Percentiles rank a stretch among this genome's conserved stretches.
Conservation (phyloP, 768 basidiomycete species). For the Galerina marginata region DNA sequence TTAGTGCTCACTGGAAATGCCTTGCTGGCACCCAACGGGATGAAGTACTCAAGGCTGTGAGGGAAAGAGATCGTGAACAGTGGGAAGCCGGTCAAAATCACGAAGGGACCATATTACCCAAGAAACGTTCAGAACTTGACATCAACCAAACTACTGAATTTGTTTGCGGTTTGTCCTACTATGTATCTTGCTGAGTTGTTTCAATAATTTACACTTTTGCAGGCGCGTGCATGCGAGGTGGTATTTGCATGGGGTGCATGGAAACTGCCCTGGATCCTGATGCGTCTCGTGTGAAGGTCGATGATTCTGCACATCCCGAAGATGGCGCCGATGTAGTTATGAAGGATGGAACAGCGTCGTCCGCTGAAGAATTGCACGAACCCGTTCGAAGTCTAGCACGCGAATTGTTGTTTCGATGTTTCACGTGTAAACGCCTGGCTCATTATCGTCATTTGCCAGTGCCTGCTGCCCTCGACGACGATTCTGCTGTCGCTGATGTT, state of each 20-base stretch:
- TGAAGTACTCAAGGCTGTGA: slow-evolving; percentile 73
- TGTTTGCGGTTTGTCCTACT: slow-evolving; percentile 57
- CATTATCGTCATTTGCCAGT: slow-evolving; percentile 79
- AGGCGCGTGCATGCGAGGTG: slow-evolving; percentile 73
- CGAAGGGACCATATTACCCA: slow-evolving; percentile 36
- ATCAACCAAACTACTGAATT: slow-evolving; percentile 75
- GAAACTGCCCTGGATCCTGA: slow-evolving; percentile 60
- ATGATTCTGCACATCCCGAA: slow-evolving; percentile 4
- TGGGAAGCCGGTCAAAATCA: slow-evolving; percentile 38
- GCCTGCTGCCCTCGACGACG: slow-evolving; percentile 43
- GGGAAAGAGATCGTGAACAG: slow-evolving; percentile 51
- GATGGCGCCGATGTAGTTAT: slow-evolving; percentile 38
- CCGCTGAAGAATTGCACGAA: slow-evolving; percentile 4
- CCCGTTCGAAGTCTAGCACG: slow-evolving; percentile 23
- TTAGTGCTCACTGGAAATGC: slow-evolving; percentile 80
- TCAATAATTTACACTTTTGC: background rate
- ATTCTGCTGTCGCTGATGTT: slow-evolving; percentile 46
- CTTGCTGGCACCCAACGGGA: slow-evolving; percentile 68
- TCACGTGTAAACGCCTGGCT: slow-evolving; percentile 79
- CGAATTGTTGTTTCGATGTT: slow-evolving; percentile 80
- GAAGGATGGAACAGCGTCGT: slow-evolving; percentile 29
- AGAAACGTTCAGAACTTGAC: slow-evolving; percentile 52
- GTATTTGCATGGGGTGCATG: slow-evolving; percentile 79
- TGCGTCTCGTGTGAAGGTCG: slow-evolving; percentile 17
- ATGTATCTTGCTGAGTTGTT: background rate